Percentiles rank a stretch among this genome's conserved stretches.
Conservation (phyloP, 257 asterid species). For the Haberlea rhodopensis region DNA sequence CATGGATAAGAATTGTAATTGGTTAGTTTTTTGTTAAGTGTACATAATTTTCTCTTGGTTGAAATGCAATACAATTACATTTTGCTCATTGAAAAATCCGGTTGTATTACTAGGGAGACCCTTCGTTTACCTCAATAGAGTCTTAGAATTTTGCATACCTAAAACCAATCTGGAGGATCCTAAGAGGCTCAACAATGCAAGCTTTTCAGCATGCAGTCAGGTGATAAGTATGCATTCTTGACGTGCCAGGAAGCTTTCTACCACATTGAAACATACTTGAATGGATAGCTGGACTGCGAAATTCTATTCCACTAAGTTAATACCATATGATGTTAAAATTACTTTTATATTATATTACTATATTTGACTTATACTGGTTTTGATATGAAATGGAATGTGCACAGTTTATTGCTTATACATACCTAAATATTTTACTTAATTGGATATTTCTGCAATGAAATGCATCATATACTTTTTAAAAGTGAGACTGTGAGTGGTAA, state of each 20-base stretch:
- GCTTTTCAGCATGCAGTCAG: neutral
- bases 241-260: neutral
- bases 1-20: neutral
- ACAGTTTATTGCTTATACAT: too few relatives aligned
- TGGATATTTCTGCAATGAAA: neutral
- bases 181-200: too few relatives aligned
- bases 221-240: neutral
- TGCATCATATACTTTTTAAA: neutral
- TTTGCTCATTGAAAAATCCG: too few relatives aligned
- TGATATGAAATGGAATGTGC: neutral
- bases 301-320: neutral
- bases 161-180: too few relatives aligned
- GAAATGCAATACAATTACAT: neutral
- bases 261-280: neutral
- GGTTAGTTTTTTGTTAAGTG: neutral
- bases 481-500: neutral
- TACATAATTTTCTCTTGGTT: neutral
- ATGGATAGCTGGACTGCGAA: neutral
- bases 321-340: neutral
- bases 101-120: too few relatives aligned
- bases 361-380: neutral
- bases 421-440: neutral
- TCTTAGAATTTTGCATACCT: too few relatives aligned
- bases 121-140: too few relatives aligned
- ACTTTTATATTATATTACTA: too few relatives aligned